These are phyloP conservation scores for Bondarzewia mesenterica DNA, from an alignment of 1,284 basidiomycete genomes.

Conservation along the genomic window DNA sequence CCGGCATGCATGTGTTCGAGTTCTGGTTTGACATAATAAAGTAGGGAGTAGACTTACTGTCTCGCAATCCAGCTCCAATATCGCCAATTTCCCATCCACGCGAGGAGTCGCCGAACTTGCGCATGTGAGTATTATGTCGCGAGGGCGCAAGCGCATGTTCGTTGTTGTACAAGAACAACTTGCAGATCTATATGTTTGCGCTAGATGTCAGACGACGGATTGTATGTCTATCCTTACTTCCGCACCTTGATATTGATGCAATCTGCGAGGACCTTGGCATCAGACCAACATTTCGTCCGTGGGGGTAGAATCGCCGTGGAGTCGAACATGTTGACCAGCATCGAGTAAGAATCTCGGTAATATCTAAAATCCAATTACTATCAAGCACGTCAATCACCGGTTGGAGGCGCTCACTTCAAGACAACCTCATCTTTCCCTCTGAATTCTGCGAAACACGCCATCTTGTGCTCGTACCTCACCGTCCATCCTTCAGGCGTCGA, in stretches of 20 bases:
- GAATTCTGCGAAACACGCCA: conserved; percentile 94
- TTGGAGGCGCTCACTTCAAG: conserved; percentile 50
- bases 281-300: conserved; percentile 95
- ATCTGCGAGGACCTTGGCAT: conserved; percentile 94
- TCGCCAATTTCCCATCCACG: conserved; percentile 96
- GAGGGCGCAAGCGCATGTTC: conserved; percentile 72
- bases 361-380: conserved; percentile 44
- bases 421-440: conserved; percentile 86
- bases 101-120: conserved; percentile 82
- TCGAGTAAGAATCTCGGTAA: conserved; percentile 86
- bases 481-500: conserved; percentile 86
- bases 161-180: conserved; percentile 83
- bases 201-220: too few relatives aligned
- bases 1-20: too few relatives aligned
- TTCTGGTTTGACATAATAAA: too few relatives aligned
- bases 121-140: conserved; percentile 79
- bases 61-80: conserved; percentile 96
- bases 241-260: conserved; percentile 82
- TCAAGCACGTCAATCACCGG: conserved; percentile 10
- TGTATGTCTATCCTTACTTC: conserved; percentile 8
- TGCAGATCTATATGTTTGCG: conserved; percentile 85
- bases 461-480: conserved; percentile 95
- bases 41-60: conserved; percentile 51
- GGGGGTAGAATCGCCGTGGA: conserved; percentile 82
- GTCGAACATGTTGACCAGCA: conserved; percentile 78